Conservation (phyloP, 1,139 yeast species). For the Nakaseomyces sp. region DNA sequence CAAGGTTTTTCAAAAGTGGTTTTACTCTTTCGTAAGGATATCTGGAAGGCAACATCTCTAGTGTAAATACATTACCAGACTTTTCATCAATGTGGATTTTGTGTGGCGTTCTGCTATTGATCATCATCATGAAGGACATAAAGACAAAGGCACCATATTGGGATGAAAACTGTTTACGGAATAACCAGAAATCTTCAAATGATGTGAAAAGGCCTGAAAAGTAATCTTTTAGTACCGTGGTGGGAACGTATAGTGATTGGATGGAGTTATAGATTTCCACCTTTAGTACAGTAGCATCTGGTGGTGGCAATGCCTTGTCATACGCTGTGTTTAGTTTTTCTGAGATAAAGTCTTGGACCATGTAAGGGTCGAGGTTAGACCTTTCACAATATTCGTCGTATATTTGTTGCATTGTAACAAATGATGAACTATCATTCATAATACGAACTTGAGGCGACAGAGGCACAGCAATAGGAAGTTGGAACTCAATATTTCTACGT, state of each 20-base stretch:
- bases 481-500: conserved; percentile 74
- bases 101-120: conserved; percentile 88
- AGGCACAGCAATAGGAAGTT: conserved; percentile 88
- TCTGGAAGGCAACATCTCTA: conserved; percentile 90
- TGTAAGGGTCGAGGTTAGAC: conserved; percentile 72
- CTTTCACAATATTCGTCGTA: conserved; percentile 82
- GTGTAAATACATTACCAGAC: conserved; percentile 87
- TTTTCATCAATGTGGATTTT: conserved; percentile 76
- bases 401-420: conserved; percentile 72
- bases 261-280: conserved; percentile 87
- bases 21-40: conserved; percentile 30
- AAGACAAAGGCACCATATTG: conserved; percentile 94
- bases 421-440: conserved; percentile 72
- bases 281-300: conserved; percentile 79
- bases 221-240: conserved; percentile 68
- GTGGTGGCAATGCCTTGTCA: conserved; percentile 87
- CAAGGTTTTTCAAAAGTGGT: conserved; percentile 42
- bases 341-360: conserved; percentile 78
- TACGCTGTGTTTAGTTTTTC: conserved; percentile 86
- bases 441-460: conserved; percentile 91
- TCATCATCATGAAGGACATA: conserved; percentile 91
- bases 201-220: conserved; percentile 56
- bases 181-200: conserved; percentile 94
- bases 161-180: conserved; percentile 89
- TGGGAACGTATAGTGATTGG: conserved; percentile 80